Evolutionary conservation across 1,284 basidiomycete species (phyloP), one percentile per base, ranked within the genome.

Genomic region (Apiotrichum porosum): DNA sequence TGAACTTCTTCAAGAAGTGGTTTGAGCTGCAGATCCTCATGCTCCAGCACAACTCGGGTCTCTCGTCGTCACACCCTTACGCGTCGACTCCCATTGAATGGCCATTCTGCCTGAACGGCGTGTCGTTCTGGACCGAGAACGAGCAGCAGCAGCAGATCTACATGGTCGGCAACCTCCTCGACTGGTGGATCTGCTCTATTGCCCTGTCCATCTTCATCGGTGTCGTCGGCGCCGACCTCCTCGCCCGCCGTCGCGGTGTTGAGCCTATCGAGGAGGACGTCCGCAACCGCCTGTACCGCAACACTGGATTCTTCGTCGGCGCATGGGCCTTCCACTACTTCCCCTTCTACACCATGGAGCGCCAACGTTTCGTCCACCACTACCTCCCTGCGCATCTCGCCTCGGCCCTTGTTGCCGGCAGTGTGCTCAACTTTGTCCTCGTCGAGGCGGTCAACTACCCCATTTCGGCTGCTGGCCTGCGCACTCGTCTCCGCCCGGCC

Each of bases 281-380:
- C 24, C 88, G 92, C 44, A 90, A 92, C 66, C 83, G 95, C 37
- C 77, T 97, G 23, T 88, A 92, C 83, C 93, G 97, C 72, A 91
- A 91, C 44, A 83, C 87, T 19, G 91, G 94, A 30, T 97, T 97
- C 79, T 97, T 98, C 81, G 74, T 92, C 43, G 76, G 91, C 32
- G 83, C 94, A 10, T 99, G 95, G 95, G 84, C 82, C 8, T 88
- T 87, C 55, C 95, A 99, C 74, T 99, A 97, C 76, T 77, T 89
- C 66, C 95, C 95, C 12, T 99, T 98, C 81, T 98, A 88, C 83
- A 79, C 97, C 30, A 97, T 99, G 91, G 86, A 81, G 65, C 88
- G 95, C 45, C 95, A 99, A 69, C 80, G 94, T 28, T 97, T 97
- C 80, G 78, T 99, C 33, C 94, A 99, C 71, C 94, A 99, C 73